Percentiles rank a stretch among this genome's conserved stretches.
phyloP scores from a whole-genome alignment of 148 eudicot genomes.

The Vaccinium macrocarpon region DNA sequence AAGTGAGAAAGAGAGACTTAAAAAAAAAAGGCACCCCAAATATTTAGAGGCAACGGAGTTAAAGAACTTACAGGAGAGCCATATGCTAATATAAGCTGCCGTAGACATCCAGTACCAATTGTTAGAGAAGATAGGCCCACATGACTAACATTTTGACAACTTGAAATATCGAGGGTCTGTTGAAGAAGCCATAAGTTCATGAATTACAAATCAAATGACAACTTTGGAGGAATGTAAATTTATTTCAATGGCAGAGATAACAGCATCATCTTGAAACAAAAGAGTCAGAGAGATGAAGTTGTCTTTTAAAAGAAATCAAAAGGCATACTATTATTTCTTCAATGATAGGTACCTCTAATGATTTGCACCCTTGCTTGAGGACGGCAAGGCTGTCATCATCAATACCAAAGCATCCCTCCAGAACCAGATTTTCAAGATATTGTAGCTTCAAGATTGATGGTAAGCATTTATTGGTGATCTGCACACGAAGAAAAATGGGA shows the following conservation, averaged over 20 bases:
- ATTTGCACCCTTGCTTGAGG: constrained; percentile 66
- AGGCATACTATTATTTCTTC: not conserved
- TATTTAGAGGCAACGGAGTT: not conserved
- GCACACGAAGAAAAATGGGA: constrained; percentile 19
- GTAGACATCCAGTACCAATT: constrained; percentile 50
- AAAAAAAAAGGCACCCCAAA: not conserved
- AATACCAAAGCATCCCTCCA: constrained; percentile 92
- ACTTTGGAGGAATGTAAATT: not conserved
- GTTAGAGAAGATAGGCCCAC: constrained; percentile 70
- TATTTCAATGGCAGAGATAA: not conserved
- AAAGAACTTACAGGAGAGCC: constrained; percentile 63
- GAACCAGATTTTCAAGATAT: constrained; percentile 65
- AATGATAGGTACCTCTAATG: constrained; percentile 61
- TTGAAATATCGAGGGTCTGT: constrained; percentile 81
- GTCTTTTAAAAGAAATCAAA: not conserved
- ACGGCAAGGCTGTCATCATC: constrained; percentile 68
- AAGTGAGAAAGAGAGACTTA: not conserved
- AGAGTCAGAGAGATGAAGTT: not conserved
- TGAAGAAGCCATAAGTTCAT: constrained; percentile 10
- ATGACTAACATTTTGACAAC: constrained; percentile 71
- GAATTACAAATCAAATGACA: constrained; percentile 7
- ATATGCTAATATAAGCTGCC: constrained; percentile 61
- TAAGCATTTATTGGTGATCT: constrained; percentile 82
- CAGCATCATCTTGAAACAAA: not conserved
- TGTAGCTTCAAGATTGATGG: constrained; percentile 66